Percentiles rank a stretch among this genome's conserved stretches.
phyloP scores from a whole-genome alignment of 192 early-diverging fungal genomes.

The Pilaira anomala region DNA sequence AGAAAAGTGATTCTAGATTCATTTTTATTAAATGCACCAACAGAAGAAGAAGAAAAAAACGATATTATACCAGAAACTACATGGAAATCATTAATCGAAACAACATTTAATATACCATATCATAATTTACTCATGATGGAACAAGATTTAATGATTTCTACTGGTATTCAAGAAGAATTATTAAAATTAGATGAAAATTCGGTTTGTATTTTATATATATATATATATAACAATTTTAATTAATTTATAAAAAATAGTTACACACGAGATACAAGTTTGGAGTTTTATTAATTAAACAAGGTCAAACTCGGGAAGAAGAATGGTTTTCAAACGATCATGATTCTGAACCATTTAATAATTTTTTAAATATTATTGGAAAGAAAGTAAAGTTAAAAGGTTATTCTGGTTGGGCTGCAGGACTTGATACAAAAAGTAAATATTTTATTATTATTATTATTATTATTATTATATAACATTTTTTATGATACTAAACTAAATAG shows the following conservation, averaged over 20 bases:
- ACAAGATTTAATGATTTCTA: slow-evolving; percentile 38
- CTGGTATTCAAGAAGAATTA: slow-evolving; percentile 59
- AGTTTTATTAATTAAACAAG: slow-evolving; percentile 63
- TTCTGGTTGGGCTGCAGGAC: slow-evolving; percentile 71
- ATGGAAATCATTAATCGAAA: slow-evolving; percentile 48
- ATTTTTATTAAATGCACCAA: slow-evolving; percentile 27
- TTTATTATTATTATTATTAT: not conserved
- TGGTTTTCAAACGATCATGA: slow-evolving; percentile 68
- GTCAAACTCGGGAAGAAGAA: slow-evolving; percentile 73
- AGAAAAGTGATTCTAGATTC: slow-evolving; percentile 29
- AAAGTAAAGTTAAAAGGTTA: slow-evolving; percentile 71
- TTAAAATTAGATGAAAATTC: slow-evolving; percentile 71
- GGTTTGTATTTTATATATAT: slow-evolving; percentile 45
- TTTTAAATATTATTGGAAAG: slow-evolving; percentile 68
- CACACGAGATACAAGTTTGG: slow-evolving; percentile 73
- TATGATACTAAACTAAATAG: slow-evolving; percentile 27
- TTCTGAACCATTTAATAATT: slow-evolving; percentile 55
- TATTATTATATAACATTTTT: not conserved
- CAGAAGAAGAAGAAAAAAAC: not conserved
- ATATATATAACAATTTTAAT: not conserved
- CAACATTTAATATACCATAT: slow-evolving; percentile 45
- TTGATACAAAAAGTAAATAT: slow-evolving; percentile 65
- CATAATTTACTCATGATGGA: slow-evolving; percentile 51
- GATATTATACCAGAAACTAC: slow-evolving; percentile 21
- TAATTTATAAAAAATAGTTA: slow-evolving; percentile 15